Percentiles rank a stretch among this genome's conserved stretches.
These are phyloP conservation scores for Sambucus nigra DNA, from an alignment of 129 eudicot species.

Conservation along the genomic window DNA sequence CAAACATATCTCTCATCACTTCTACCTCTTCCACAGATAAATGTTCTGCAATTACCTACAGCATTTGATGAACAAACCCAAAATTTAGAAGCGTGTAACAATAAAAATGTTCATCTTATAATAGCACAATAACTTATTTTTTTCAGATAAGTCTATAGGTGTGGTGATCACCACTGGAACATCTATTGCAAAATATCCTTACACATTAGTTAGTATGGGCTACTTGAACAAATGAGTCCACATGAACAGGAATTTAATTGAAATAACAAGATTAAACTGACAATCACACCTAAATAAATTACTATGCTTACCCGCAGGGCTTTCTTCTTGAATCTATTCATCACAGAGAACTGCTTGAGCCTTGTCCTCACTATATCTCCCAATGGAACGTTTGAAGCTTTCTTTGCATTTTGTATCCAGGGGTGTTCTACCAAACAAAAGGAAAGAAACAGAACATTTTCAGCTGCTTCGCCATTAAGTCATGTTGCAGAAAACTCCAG, in stretches of 20 bases:
- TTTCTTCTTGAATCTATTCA: slow-evolving; percentile 93
- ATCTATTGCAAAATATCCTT: neutral
- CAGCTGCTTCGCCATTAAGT: neutral
- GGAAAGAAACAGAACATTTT: slow-evolving; percentile 1
- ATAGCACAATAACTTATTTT: neutral
- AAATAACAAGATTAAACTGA: neutral
- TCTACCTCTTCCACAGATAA: slow-evolving; percentile 84
- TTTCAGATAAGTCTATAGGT: neutral
- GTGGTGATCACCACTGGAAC: too few species aligned
- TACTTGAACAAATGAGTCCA: neutral
- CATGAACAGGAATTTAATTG: neutral
- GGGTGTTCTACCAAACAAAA: slow-evolving; percentile 64
- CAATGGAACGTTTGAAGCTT: slow-evolving; percentile 92
- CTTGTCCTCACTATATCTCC: slow-evolving; percentile 94
- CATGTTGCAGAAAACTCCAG: too few species aligned
- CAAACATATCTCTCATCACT: slow-evolving; percentile 84
- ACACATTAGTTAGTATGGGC: neutral
- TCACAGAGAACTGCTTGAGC: slow-evolving; percentile 83
- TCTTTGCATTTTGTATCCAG: slow-evolving; percentile 87
- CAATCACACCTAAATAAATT: neutral
- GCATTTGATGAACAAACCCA: slow-evolving; percentile 11
- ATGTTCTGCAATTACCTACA: slow-evolving; percentile 95
- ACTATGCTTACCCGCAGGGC: slow-evolving; percentile 65
- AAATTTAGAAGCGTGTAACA: too few species aligned
- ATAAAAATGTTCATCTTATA: too few species aligned